These are phyloP conservation scores for Purpureocillium lavendulum DNA, from an alignment of 2,329 filamentous ascomycete species.

Conservation along the genomic window DNA sequence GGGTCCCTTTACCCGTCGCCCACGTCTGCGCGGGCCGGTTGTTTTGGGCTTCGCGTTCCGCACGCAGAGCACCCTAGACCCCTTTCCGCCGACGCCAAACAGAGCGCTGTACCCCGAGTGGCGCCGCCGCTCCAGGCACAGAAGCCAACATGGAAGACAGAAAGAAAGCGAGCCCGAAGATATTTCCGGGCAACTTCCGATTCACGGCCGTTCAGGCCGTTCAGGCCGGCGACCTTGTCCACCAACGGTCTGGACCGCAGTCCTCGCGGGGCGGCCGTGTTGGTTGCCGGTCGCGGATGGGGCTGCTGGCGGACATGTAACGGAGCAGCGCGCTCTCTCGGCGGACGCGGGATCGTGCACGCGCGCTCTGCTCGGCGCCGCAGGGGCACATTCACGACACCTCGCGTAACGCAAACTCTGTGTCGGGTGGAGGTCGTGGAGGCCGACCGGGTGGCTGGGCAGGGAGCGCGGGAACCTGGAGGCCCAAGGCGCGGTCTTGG, in stretches of 20 bases:
- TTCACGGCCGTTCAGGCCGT: not conserved
- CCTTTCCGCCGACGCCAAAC: too few relatives aligned
- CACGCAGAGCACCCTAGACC: too few relatives aligned
- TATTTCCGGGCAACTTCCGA: not conserved
- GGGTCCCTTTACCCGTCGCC: too few relatives aligned
- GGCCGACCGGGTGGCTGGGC: too few relatives aligned
- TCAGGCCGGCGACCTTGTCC: too few relatives aligned
- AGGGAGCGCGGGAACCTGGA: not conserved
- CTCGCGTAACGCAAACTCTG: not conserved
- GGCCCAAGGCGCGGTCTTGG: not conserved
- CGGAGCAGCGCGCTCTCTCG: not conserved
- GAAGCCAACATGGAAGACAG: not conserved
- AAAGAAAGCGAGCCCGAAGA: not conserved
- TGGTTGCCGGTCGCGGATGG: not conserved
- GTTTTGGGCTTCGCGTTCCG: too few relatives aligned
- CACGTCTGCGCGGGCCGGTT: too few relatives aligned
- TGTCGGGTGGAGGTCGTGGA: not conserved
- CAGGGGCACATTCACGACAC: not conserved
- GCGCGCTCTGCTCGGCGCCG: too few relatives aligned
- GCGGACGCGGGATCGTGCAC: not conserved
- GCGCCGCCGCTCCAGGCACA: too few relatives aligned
- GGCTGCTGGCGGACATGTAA: not conserved
- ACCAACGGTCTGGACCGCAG: not conserved
- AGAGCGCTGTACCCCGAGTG: too few relatives aligned
- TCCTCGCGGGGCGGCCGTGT: too few relatives aligned